A percentile compares a stretch with the other conserved stretches of the same genome.
Conservation (phyloP, 805 yeast genomes). For the Zygotorulaspora danielsina region DNA sequence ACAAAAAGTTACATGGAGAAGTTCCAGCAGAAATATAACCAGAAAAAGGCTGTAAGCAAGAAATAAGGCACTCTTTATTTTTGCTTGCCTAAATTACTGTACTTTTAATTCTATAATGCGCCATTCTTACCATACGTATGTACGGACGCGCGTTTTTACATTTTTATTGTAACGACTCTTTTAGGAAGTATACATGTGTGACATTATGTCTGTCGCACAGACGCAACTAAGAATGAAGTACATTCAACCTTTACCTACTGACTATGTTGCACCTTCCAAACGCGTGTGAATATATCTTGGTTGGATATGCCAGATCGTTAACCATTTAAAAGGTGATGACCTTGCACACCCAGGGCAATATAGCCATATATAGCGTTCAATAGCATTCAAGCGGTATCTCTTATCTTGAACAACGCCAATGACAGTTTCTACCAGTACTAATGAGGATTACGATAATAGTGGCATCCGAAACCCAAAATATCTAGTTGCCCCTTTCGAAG, state of each 20-base stretch:
- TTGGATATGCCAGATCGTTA: too few species aligned
- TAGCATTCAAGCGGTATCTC: too few species aligned
- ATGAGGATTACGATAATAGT: too few species aligned
- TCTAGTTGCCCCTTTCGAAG: constrained; percentile 19
- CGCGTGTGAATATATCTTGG: neutral
- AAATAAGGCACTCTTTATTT: constrained; percentile 3
- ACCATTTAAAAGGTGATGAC: too few species aligned
- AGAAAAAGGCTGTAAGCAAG: constrained; percentile 25
- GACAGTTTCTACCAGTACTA: too few species aligned
- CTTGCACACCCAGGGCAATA: too few species aligned
- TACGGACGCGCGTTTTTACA: neutral
- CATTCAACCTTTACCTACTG: too few species aligned
- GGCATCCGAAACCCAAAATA: constrained; percentile 3
- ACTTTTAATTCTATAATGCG: too few species aligned
- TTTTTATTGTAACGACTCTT: neutral
- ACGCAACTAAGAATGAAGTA: too few species aligned
- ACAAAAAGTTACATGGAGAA: constrained; percentile 63
- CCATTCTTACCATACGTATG: too few species aligned
- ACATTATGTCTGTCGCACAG: neutral
- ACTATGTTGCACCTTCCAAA: neutral
- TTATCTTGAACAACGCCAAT: too few species aligned
- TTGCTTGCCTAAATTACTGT: neutral
- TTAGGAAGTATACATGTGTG: constrained; percentile 1
- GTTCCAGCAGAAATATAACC: constrained; percentile 46
- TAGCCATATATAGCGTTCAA: too few species aligned